phyloP scores from a whole-genome alignment of 306 rosid genomes.

The Rosa rugosa region DNA sequence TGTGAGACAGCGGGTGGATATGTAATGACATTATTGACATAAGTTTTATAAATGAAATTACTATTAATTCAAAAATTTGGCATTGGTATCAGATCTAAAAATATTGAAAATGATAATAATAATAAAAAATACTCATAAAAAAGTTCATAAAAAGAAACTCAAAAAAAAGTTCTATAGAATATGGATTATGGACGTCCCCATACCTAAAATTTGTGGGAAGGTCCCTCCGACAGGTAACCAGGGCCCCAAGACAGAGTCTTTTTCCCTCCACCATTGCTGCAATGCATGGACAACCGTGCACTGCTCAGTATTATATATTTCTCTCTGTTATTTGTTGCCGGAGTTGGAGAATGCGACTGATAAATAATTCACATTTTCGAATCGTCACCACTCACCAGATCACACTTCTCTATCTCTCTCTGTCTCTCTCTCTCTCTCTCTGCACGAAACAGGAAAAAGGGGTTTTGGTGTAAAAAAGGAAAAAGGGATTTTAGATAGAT shows the following conservation, averaged over 20 bases:
- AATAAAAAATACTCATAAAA: too few species aligned
- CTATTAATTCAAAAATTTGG: too few species aligned
- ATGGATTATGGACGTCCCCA: neutral
- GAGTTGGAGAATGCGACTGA: neutral
- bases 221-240: neutral
- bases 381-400: neutral
- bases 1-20: too few species aligned
- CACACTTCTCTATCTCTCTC: neutral
- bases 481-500: neutral
- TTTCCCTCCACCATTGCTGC: neutral
- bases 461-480: neutral
- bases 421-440: too few species aligned
- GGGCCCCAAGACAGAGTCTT: neutral
- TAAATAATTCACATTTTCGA: neutral
- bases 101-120: too few species aligned
- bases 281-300: neutral
- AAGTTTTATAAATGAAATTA: too few species aligned
- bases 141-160: too few species aligned
- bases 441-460: neutral
- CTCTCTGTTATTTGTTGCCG: neutral
- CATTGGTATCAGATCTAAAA: too few species aligned
- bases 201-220: neutral
- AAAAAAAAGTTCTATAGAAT: too few species aligned
- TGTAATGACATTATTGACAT: too few species aligned
- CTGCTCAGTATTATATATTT: neutral